Evolutionary conservation across 1,139 yeast species (phyloP), one percentile per base, ranked within the genome.

Genomic region (Blastobotrys raffinosifermentans): DNA sequence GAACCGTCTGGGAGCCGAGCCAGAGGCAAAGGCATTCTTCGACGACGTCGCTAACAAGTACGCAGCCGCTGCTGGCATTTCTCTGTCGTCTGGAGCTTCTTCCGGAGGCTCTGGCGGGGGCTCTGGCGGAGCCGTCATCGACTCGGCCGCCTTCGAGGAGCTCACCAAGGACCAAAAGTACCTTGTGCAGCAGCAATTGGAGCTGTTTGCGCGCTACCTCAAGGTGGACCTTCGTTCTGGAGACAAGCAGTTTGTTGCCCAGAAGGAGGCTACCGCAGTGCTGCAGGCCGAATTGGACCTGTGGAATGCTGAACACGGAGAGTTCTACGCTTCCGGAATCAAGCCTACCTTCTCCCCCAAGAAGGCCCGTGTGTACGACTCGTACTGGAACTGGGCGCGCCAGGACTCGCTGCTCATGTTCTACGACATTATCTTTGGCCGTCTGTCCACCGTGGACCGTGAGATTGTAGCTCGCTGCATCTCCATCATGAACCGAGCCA

Each of bases 321-420:
- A 91, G 57, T 80, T 80, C 59, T 91, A 89, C 61, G 91, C 96
- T 36, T 74, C 78, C 42, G 97, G 98, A 60, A 82, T 91, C 54
- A 72, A 79, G 50, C 96, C 98, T 34, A 79, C 82, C 7, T 91
- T 91, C 69, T 84, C 95, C 29, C 73, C 93, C 46, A 75, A 83
- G 67, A 91, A 91, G 70, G 94, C 97, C 26, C 84, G 98, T 70
- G 79, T 83, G 38, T 91, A 91, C 63, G 97, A 91, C 65, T 87
- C 97, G 19, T 87, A 89, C 66, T 91, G 98, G 98, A 93, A 93
- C 66, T 91, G 98, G 98, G 96, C 97, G 32, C 84, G 96, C 67
- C 98, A 91, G 70, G 96, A 93, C 62, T 84, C 93, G 45, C 69
- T 91, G 53, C 79, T 89, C 37, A 82, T 91, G 87, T 91, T 86